Conservation (phyloP, 1,284 basidiomycete species). For the Microbotryomycetes sp. region DNA sequence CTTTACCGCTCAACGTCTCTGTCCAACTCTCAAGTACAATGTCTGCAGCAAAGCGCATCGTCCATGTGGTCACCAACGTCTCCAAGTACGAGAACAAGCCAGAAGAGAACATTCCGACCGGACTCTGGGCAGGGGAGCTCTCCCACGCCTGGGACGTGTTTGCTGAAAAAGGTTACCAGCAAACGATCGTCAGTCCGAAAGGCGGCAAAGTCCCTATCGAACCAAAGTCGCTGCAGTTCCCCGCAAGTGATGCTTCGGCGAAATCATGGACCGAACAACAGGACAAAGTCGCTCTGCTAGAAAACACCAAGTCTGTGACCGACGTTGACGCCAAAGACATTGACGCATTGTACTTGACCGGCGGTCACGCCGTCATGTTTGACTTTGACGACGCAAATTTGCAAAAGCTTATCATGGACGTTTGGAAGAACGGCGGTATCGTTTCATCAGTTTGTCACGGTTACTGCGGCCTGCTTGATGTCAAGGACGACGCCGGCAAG, state of each 20-base stretch:
- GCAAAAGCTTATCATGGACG: slow-evolving; percentile 10
- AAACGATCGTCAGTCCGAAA: neutral
- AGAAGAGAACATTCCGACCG: neutral
- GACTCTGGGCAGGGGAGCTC: neutral
- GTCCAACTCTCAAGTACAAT: no score
- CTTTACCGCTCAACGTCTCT: no score
- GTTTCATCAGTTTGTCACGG: slow-evolving; percentile 28
- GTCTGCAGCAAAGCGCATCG: neutral
- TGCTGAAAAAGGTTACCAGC: neutral
- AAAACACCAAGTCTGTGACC: neutral
- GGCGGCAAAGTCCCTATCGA: neutral
- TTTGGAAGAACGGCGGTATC: slow-evolving; percentile 20
- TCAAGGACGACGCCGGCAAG: neutral
- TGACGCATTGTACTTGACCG: neutral
- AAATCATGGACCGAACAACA: neutral
- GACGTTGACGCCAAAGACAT: neutral
- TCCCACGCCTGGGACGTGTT: neutral
- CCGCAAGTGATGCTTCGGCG: neutral
- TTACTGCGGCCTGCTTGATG: slow-evolving; percentile 1
- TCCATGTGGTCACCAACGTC: neutral
- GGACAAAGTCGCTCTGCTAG: neutral
- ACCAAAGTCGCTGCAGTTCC: neutral
- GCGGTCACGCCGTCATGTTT: slow-evolving; percentile 18
- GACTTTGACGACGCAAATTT: slow-evolving; percentile 16
- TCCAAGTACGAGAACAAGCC: neutral